Evolutionary conservation across 345 rosid genomes (phyloP), one percentile per base, ranked within the genome.

Genomic region (Eucalyptus leucophloia): DNA sequence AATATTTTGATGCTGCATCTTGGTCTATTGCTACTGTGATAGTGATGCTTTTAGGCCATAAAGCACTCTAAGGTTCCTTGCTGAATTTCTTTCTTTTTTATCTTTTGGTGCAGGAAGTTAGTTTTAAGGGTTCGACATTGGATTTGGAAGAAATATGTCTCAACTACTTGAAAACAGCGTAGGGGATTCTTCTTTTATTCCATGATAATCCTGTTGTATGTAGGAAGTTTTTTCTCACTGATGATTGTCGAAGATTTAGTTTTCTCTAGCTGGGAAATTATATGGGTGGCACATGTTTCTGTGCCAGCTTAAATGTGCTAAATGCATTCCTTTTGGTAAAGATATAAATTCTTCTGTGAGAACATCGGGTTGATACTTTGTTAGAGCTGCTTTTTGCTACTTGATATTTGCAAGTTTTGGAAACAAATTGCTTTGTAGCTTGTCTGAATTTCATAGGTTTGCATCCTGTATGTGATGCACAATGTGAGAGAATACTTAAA

Each of bases 101-200:
- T 11, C 88, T 49, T 86, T 67, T 32, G 87, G 72, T 93, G 90
- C 94, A 96, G 99, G 92, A 95, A 91, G 93, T 91, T 91, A 96
- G 89, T 49, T 85, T 91, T 88, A 87, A 56, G 54, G 90, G 12
- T 82, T 65, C 91, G 40, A 90, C 92, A 28, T 91, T 92, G 86
- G 95, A 94, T 91, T 91, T 96, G 92, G 98, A 95, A 88, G 96
- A 94, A 88, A 87, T 96, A 54, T 96, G 77, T 92, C 65, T 88
- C 93, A 89, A 93, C 88, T 94, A 91, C 91, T 82, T 95, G 88
- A 94, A 94, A 72, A 92, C 90, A 86, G 45, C 90, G 99, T 96
- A 91, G 24, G 93, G 4, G 28, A 54, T n/a, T 19, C 88, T 85
- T 82, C 19, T 23, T 53, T 24, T 65, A 49, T 9, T 77, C 80